Conservation (phyloP, 257 asterid species). For the Mitragyna speciosa region DNA sequence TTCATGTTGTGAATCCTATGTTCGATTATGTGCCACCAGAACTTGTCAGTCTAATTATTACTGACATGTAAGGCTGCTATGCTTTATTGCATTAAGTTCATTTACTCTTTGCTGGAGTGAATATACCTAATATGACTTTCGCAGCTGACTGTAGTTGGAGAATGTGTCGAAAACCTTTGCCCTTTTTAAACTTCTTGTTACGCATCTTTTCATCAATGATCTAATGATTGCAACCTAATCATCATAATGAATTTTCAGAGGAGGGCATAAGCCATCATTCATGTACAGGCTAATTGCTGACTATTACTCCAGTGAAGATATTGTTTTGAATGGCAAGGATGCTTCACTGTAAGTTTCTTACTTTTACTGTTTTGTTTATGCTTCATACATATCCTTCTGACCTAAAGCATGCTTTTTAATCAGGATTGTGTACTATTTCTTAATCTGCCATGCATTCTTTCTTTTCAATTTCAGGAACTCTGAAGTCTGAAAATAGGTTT, state of each 20-base stretch:
- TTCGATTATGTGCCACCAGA: conserved; percentile 89
- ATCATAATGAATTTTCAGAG: too few species aligned
- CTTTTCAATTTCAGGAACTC: neutral
- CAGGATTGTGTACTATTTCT: too few species aligned
- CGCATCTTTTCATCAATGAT: too few species aligned
- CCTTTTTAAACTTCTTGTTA: too few species aligned
- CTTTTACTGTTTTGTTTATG: neutral
- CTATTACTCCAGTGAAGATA: too few species aligned
- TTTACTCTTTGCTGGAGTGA: too few species aligned
- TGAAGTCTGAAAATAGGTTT: neutral
- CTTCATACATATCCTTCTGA: neutral
- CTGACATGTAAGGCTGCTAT: conserved; percentile 70
- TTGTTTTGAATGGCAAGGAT: conserved; percentile 50
- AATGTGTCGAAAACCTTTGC: too few species aligned
- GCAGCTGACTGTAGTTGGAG: too few species aligned
- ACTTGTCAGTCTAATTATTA: conserved; percentile 77
- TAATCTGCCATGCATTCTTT: neutral
- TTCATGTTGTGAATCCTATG: conserved; percentile 82
- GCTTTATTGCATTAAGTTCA: neutral
- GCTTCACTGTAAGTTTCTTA: conserved; percentile 40
- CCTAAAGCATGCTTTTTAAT: neutral
- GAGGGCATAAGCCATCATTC: too few species aligned
- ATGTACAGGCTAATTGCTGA: too few species aligned
- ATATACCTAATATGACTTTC: too few species aligned
- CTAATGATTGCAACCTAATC: too few species aligned